Evolutionary conservation across 805 yeast species (phyloP).

Genomic region (Candida wancherniae): DNA sequence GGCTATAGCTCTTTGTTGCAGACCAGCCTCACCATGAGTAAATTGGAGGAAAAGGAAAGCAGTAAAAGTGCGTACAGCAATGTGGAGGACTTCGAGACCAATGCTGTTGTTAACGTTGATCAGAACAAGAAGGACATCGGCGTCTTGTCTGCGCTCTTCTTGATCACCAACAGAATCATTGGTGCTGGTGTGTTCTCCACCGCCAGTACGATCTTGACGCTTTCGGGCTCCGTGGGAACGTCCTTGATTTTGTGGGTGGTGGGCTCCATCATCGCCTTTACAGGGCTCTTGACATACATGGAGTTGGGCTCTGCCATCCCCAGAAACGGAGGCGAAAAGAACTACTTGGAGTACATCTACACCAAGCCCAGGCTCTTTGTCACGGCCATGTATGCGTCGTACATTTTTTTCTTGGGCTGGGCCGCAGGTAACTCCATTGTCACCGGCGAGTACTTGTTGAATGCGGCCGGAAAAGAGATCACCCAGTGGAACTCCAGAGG

Average conservation of each 20-base stretch:
- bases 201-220: conserved; percentile 18
- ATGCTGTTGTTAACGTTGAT: conserved; percentile 34
- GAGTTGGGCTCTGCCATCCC: conserved; percentile 76
- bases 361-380: conserved; percentile 64
- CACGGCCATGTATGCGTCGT: conserved; percentile 56
- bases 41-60: conserved; percentile 10
- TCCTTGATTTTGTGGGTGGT: conserved; percentile 69
- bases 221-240: conserved; percentile 67
- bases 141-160: conserved; percentile 32
- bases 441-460: conserved; percentile 70
- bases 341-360: conserved; percentile 69
- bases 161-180: conserved; percentile 18
- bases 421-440: conserved; percentile 81
- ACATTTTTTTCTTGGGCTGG: conserved; percentile 75
- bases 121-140: conserved; percentile 44
- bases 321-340: conserved; percentile 83
- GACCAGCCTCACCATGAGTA: too few relatives aligned
- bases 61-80: conserved; percentile 5
- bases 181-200: conserved; percentile 21
- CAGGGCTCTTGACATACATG: conserved; percentile 55
- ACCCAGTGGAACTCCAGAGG: conserved; percentile 76
- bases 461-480: conserved; percentile 64
- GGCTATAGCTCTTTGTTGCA: too few relatives aligned
- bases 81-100: conserved; percentile 14
- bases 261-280: conserved; percentile 63